These are phyloP conservation scores for Malus sieversii DNA, from an alignment of 306 rosid species.

Conservation along the genomic window DNA sequence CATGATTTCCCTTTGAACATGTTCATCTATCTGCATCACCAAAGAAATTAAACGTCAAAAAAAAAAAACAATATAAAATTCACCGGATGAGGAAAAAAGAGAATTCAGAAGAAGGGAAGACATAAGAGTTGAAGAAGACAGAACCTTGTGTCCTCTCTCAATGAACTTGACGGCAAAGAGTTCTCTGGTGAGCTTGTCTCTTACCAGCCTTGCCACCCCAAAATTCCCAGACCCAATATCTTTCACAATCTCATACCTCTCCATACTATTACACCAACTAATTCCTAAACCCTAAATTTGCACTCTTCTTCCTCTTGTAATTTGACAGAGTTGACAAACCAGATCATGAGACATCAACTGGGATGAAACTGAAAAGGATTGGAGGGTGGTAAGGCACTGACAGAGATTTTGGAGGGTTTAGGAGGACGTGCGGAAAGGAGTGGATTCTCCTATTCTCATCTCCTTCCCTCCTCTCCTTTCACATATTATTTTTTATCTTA, in stretches of 20 bases:
- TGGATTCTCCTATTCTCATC: too few relatives aligned
- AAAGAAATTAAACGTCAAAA: neutral
- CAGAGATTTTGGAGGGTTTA: neutral
- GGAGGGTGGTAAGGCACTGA: neutral
- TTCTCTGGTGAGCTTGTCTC: constrained; percentile 45
- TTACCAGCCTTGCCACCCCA: constrained; percentile 65
- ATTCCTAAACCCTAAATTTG: neutral
- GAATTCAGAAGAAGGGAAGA: neutral
- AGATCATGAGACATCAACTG: neutral
- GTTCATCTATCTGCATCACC: constrained; percentile 61
- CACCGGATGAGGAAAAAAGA: neutral
- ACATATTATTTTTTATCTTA: too few relatives aligned
- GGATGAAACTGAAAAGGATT: neutral
- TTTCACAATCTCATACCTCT: constrained; percentile 67
- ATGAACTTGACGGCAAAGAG: constrained; percentile 67
- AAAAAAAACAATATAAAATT: neutral
- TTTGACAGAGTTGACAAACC: neutral
- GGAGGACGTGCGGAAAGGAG: neutral
- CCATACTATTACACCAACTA: constrained; percentile 31
- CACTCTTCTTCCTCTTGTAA: neutral
- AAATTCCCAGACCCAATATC: constrained; percentile 82
- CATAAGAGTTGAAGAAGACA: neutral
- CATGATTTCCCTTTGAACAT: constrained; percentile 78
- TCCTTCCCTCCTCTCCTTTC: too few relatives aligned
- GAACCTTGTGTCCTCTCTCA: constrained; percentile 76